Base-by-base conservation (phyloP, 768 basidiomycete species). In the Boletus reticuloceps region DNA sequence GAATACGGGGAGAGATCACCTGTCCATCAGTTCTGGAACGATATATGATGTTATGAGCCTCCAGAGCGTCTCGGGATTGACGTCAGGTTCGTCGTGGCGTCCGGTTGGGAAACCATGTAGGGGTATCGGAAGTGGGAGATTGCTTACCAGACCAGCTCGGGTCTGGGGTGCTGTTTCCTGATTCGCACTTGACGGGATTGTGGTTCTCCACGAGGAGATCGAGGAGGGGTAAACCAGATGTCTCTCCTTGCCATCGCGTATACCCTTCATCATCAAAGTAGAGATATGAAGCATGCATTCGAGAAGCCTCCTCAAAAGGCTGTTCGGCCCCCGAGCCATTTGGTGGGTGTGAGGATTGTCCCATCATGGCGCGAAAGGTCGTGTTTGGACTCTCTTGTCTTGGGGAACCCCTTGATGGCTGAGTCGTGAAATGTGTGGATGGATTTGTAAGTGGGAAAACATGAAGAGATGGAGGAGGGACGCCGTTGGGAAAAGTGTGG, bases 11-110 rank as follows among this genome's bases (percentile, higher is more conserved):
- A 54, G 52, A 69, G 67, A 78, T 64, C 62, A 91, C 94, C 83
- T 93, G 72, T 97, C 94, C 92, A 97, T 95, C 50, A 96, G 78
- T 64, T 94, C 92, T 10, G 94, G 91, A 5, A 83, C 82, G 53
- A 96, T 93, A 53, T 85, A 83, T 2, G 89, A 86, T 2, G 94
- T 94, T 64, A 95, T 88, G 19, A 89, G 77, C 55, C 88, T 84
- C 94, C 94, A 97, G 6, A 91, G 73, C 10, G 83, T 83, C 72
- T 94, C 91, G 11, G 94, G 92, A 64, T 94, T 91, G 54, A 88
- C 81, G 63, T 92, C 89, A 34, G n/a, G 85, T 85, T 20, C 86
- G 81, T 42, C 82, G 78, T 6, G 83, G 83, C 19, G 82, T 84
- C 38, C 94, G 80, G 68, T 94, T 86, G 0, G 94, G 94, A 74